A percentile compares a stretch with the other conserved stretches of the same genome.
phyloP scores from a whole-genome alignment of 768 basidiomycete species.

The Amylocystis lapponica region DNA sequence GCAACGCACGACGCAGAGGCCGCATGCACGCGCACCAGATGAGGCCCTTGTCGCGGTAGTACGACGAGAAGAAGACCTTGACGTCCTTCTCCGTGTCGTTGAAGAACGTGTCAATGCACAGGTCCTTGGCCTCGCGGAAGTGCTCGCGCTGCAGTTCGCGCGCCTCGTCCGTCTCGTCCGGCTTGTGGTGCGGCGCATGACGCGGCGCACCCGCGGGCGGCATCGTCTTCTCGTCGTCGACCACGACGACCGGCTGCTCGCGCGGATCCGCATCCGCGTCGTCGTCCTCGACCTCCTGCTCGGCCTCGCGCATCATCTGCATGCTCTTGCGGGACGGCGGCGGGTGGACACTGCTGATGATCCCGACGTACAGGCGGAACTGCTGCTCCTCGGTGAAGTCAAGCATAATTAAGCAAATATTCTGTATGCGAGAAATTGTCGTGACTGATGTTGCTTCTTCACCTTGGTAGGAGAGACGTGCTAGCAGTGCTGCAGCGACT shows the following conservation, averaged over 20 bases:
- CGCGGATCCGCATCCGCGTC: slow-evolving; percentile 11
- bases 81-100: slow-evolving; percentile 52
- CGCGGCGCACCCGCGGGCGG: too few species aligned
- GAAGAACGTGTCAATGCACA: slow-evolving; percentile 44
- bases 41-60: slow-evolving; percentile 61
- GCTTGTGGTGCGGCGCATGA: neutral
- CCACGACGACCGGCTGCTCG: slow-evolving; percentile 5
- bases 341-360: slow-evolving; percentile 27
- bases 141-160: slow-evolving; percentile 13
- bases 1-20: too few species aligned
- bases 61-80: slow-evolving; percentile 65
- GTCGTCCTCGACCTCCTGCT: slow-evolving; percentile 22
- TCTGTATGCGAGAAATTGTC: too few species aligned
- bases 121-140: slow-evolving; percentile 18
- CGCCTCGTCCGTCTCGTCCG: slow-evolving; percentile 5
- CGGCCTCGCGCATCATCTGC: slow-evolving; percentile 16
- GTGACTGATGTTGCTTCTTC: too few species aligned
- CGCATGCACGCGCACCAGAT: slow-evolving; percentile 47
- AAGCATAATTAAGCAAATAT: too few species aligned
- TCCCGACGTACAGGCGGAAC: slow-evolving; percentile 59
- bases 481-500: too few species aligned
- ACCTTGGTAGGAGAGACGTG: too few species aligned
- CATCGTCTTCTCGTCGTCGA: neutral
- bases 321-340: slow-evolving; percentile 9
- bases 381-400: too few species aligned